Evolutionary conservation across 495 filamentous ascomycete genomes (phyloP).

Genomic region (Clohesyomyces aquaticus): DNA sequence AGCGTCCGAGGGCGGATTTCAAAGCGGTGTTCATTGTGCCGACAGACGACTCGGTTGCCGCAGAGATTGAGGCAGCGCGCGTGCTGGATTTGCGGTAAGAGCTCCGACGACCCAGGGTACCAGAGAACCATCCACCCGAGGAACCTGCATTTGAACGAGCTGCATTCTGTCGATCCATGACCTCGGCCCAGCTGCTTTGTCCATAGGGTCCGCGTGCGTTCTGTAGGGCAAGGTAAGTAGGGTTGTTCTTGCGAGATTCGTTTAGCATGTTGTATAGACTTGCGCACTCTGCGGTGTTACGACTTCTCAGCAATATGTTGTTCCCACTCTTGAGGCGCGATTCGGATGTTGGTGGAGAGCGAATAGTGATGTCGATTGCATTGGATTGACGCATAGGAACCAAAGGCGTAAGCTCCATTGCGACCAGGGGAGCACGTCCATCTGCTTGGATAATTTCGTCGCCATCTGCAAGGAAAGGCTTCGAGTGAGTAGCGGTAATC

Average conservation of each 20-base stretch:
- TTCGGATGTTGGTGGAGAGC: slow-evolving; percentile 72
- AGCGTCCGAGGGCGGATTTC: slow-evolving; percentile 70
- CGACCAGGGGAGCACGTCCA: slow-evolving; percentile 65
- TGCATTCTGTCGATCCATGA: slow-evolving; percentile 51
- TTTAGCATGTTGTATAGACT: slow-evolving; percentile 82
- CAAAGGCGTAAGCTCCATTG: slow-evolving; percentile 82
- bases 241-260: slow-evolving; percentile 79
- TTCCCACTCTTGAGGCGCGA: slow-evolving; percentile 71
- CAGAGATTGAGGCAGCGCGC: slow-evolving; percentile 54
- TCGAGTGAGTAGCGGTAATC: slow-evolving; percentile 57
- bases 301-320: slow-evolving; percentile 87
- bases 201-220: slow-evolving; percentile 58
- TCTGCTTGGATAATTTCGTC: slow-evolving; percentile 41
- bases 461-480: slow-evolving; percentile 48
- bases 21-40: slow-evolving; percentile 67
- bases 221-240: slow-evolving; percentile 83
- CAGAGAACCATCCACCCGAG: slow-evolving; percentile 37
- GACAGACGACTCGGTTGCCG: slow-evolving; percentile 56
- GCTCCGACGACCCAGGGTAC: slow-evolving; percentile 54
- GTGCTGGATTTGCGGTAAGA: slow-evolving; percentile 63
- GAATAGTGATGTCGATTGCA: slow-evolving; percentile 90
- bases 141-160: slow-evolving; percentile 38
- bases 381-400: slow-evolving; percentile 87
- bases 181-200: slow-evolving; percentile 46
- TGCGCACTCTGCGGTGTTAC: slow-evolving; percentile 74